Base-by-base conservation (phyloP, 2,329 filamentous ascomycete genomes). In the Alternaria angustiovoidea region DNA sequence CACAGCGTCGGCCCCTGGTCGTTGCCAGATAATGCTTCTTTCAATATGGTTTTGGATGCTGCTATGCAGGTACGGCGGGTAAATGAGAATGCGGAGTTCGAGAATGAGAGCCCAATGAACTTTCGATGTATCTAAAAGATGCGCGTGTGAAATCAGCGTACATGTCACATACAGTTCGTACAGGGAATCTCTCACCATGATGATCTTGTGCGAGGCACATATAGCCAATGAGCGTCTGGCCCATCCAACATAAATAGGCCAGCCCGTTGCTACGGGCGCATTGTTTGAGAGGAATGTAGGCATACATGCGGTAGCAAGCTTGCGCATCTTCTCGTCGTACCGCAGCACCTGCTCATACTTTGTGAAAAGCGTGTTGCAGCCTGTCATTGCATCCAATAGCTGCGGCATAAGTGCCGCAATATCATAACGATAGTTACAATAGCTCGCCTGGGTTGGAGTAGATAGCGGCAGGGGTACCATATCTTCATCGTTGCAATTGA, bases 311-410 rank as follows among this genome's bases (percentile, higher is more conserved):
- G 73, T 79, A 2, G 73, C 75, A n/a, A 81, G 63, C 2, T 64
- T 71, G 18, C 78, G 73, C 70, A 81, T 73, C 39, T 71, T 71
- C 4, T 73, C 73, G 51, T 81, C 79, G 39, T 77, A 77, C 26
- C 75, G 70, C 3, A 81, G 61, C 0, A 81, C 79, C 49, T 78
- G 72, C 59, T 81, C 77, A 55, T 80, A 80, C n/a, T 75, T 77
- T 0, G 79, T 80, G 60, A 77, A 80, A 1, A 76, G 60, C 1
- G 79, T 81, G 38, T 78, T 78, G 34, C 75, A 76, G 4, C 60
- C 44, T 2, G 63, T 53, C 44, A 76, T 66, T n/a, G 70, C 77
- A 42, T 81, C 78, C 12, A 79, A 76, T 1, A 80, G 62, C 18
- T 68, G 70, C 0, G 79, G 76, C 74, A 81, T 79, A 20, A 80